These are phyloP conservation scores for Cyclostephanos invisitatus DNA, from an alignment of 108 stramenopile species.

Conservation along the genomic window DNA sequence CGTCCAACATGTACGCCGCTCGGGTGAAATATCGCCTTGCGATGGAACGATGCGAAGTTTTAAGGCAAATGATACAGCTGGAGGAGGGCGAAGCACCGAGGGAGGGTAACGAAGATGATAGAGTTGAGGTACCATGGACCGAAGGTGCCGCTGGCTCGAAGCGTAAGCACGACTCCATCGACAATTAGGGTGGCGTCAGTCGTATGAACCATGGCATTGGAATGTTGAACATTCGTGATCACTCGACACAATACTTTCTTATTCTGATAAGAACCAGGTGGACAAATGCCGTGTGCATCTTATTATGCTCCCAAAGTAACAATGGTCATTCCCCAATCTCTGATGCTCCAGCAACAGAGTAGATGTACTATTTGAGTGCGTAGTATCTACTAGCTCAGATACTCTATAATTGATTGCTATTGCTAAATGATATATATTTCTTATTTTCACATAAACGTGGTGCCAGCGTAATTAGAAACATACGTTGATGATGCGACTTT, in stretches of 20 bases:
- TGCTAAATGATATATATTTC: too few relatives aligned
- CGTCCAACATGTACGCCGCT: conserved; percentile 49
- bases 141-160: conserved; percentile 16
- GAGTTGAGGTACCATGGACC: background rate
- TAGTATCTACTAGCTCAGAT: too few relatives aligned
- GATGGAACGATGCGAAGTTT: conserved; percentile 41
- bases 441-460: too few relatives aligned
- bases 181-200: background rate
- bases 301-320: too few relatives aligned
- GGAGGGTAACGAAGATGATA: background rate
- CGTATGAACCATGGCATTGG: background rate
- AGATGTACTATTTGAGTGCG: background rate
- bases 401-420: too few relatives aligned
- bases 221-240: background rate
- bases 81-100: conserved; percentile 24
- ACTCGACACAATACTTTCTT: background rate
- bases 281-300: too few relatives aligned
- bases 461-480: too few relatives aligned
- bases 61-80: conserved; percentile 48
- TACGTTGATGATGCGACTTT: too few relatives aligned
- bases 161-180: conserved; percentile 23
- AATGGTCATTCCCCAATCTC: background rate
- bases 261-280: too few relatives aligned
- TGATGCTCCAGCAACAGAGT: background rate
- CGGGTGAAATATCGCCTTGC: conserved; percentile 42